Conservation (phyloP, 805 yeast genomes). For the Vanderwaltozyma yarrowii region DNA sequence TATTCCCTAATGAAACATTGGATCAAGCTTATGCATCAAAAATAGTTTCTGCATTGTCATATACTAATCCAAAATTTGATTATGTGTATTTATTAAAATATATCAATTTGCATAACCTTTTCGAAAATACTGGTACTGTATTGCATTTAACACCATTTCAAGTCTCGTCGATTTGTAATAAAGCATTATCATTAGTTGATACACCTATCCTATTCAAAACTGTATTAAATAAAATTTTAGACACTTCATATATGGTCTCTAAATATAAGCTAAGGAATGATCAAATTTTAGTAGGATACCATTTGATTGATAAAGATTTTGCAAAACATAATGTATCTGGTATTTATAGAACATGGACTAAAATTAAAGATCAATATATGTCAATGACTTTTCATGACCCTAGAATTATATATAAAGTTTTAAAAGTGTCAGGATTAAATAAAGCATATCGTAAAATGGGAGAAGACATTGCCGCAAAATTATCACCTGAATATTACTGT, state of each 20-base stretch:
- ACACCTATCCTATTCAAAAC: slow-evolving; percentile 9
- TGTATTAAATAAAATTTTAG: slow-evolving; percentile 10
- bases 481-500: slow-evolving; percentile 16
- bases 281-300: slow-evolving; percentile 13
- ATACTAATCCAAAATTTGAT: slow-evolving; percentile 16
- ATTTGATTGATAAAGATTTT: slow-evolving; percentile 15
- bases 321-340: slow-evolving; percentile 19
- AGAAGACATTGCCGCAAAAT: slow-evolving; percentile 8
- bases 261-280: slow-evolving; percentile 3
- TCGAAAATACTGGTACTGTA: neutral
- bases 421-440: slow-evolving; percentile 14
- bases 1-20: slow-evolving; percentile 5
- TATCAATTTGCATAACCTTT: slow-evolving; percentile 7
- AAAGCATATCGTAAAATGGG: slow-evolving; percentile 14
- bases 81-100: slow-evolving; percentile 10
- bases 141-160: slow-evolving; percentile 9
- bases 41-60: slow-evolving; percentile 14
- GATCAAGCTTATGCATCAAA: slow-evolving; percentile 3
- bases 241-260: slow-evolving; percentile 1
- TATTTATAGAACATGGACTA: slow-evolving; percentile 16
- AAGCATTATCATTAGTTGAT: slow-evolving; percentile 13
- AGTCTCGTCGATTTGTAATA: slow-evolving; percentile 12
- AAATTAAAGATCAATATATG: slow-evolving; percentile 10
- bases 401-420: slow-evolving; percentile 16
- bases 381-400: slow-evolving; percentile 17